Conservation (phyloP, 225 moss, liverwort and hornwort species). For the Pseudisothecium myosuroides region DNA sequence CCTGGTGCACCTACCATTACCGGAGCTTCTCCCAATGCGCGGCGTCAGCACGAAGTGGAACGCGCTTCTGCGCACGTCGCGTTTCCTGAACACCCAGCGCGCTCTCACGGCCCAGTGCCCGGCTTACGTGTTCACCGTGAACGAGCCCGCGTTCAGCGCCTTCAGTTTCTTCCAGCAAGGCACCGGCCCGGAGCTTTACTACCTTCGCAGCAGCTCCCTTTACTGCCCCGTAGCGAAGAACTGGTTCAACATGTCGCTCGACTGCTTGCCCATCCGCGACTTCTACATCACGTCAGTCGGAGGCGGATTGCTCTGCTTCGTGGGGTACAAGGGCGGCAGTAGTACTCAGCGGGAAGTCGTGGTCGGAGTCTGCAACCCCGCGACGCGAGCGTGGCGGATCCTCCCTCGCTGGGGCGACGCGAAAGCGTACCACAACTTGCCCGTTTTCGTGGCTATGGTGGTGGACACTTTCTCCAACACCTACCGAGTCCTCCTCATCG, state of each 20-base stretch:
- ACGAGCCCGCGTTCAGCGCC: slow-evolving; percentile 7
- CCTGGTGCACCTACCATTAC: neutral
- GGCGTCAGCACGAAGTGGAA: slow-evolving; percentile 18
- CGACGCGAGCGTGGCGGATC: slow-evolving; percentile 1
- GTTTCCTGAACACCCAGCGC: slow-evolving; percentile 1
- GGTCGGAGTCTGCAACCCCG: slow-evolving; percentile 17
- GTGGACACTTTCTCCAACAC: neutral
- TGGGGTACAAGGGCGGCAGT: neutral
- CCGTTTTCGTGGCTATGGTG: slow-evolving; percentile 27
- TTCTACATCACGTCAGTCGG: slow-evolving; percentile 20
- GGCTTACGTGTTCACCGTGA: slow-evolving; percentile 10
- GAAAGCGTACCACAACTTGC: neutral
- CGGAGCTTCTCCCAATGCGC: slow-evolving; percentile 7
- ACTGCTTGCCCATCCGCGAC: slow-evolving; percentile 6
- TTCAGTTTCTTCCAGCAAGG: slow-evolving; percentile 13
- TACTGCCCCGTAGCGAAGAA: slow-evolving; percentile 8
- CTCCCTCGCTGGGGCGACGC: neutral
- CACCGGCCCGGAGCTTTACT: slow-evolving; percentile 7
- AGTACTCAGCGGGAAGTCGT: slow-evolving; percentile 5
- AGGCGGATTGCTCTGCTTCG: slow-evolving; percentile 18
- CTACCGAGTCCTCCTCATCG: slow-evolving; percentile 10
- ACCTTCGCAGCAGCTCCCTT: slow-evolving; percentile 8
- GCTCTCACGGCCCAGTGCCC: neutral
- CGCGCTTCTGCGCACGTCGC: neutral
- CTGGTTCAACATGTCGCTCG: slow-evolving; percentile 20